Evolutionary conservation across 495 filamentous ascomycete species (phyloP).

Genomic region (Thozetella sp.): DNA sequence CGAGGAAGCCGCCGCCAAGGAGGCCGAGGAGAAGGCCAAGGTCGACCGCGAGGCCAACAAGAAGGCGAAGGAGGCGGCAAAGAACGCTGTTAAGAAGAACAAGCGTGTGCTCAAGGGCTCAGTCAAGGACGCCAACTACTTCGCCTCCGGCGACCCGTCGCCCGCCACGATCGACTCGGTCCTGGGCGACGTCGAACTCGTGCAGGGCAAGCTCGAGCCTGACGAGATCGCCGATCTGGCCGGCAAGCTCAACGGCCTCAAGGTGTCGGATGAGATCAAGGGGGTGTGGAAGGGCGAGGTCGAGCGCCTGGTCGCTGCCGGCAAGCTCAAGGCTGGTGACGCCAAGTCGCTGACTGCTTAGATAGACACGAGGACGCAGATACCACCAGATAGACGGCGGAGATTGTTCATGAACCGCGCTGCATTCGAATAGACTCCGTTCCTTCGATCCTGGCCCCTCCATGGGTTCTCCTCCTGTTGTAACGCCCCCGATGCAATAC

Average conservation of each 20-base stretch:
- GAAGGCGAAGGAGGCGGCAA: slow-evolving; percentile 97
- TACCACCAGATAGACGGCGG: not conserved
- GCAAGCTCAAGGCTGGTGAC: slow-evolving; percentile 84
- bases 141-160: slow-evolving; percentile 66
- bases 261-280: slow-evolving; percentile 71
- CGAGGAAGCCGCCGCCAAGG: slow-evolving; percentile 88
- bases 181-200: slow-evolving; percentile 83
- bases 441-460: no score
- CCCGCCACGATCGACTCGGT: slow-evolving; percentile 77
- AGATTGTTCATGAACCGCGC: no score
- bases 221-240: slow-evolving; percentile 85
- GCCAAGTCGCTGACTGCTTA: slow-evolving; percentile 40
- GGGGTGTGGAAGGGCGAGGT: slow-evolving; percentile 67
- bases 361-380: not conserved
- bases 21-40: slow-evolving; percentile 96
- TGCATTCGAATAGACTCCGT: no score
- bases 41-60: slow-evolving; percentile 85
- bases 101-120: slow-evolving; percentile 89
- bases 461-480: no score
- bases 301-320: slow-evolving; percentile 70
- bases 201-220: slow-evolving; percentile 84
- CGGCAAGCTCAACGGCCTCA: slow-evolving; percentile 73
- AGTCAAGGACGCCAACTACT: slow-evolving; percentile 97
- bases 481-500: no score
- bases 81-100: slow-evolving; percentile 99